Conservation (phyloP, 228 moss, liverwort and hornwort species). For the Sphagnum magellanicum region DNA sequence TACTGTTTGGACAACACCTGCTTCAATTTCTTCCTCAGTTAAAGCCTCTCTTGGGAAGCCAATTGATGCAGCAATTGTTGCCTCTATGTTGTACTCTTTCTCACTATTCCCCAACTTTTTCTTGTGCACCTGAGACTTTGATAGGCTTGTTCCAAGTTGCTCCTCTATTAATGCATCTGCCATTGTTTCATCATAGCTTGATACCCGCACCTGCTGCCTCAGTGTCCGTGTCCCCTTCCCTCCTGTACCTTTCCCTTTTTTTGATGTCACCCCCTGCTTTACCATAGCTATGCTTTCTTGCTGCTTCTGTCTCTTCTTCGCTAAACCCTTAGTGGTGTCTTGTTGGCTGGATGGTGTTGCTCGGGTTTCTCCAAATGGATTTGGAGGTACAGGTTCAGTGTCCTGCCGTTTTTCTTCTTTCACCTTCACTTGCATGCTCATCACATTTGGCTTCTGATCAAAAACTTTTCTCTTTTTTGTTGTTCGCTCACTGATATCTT, state of each 20-base stretch:
- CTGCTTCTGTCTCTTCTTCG: conserved; percentile 34
- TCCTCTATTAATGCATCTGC: conserved; percentile 46
- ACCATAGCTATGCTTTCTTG: conserved; percentile 10
- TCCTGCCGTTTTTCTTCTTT: not conserved
- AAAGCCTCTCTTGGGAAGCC: conserved; percentile 73
- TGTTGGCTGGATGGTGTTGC: conserved; percentile 1
- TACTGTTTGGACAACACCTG: conserved; percentile 40
- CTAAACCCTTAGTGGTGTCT: conserved; percentile 6
- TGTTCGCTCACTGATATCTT: not conserved
- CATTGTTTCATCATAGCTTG: conserved; percentile 36
- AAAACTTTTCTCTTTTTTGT: not conserved
- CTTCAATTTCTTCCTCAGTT: conserved; percentile 71
- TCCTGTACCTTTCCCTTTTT: not conserved
- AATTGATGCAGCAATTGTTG: conserved; percentile 62
- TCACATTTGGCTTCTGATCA: not conserved
- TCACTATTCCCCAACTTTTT: conserved; percentile 42
- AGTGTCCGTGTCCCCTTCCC: conserved; percentile 25
- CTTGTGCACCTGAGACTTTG: conserved; percentile 26
- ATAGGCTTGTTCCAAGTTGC: conserved; percentile 23
- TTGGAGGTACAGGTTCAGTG: not conserved
- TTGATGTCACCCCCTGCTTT: conserved; percentile 1
- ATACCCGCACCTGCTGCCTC: conserved; percentile 34
- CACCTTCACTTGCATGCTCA: not conserved
- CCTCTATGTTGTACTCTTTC: conserved; percentile 53
- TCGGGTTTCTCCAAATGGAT: not conserved